phyloP scores from a whole-genome alignment of 176 grass and related monocot species.

The sorghum (Sorghum bicolor) region Sorghum_bicolor_NCBIv3 NC_012872.2:13165501-13166000 shows the following conservation, averaged over 20 bases:
- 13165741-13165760: neutral
- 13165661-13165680: conserved; percentile 90
- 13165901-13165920: conserved; percentile 90
- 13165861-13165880: conserved; percentile 70
- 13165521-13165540: conserved; percentile 81
- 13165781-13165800: neutral
- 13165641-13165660: conserved; percentile 93
- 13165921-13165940: conserved; percentile 55
- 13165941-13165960: conserved; percentile 68
- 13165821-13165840: conserved; percentile 89
- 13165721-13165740: neutral
- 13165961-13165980: neutral
- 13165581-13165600: conserved; percentile 21
- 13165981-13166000: neutral
- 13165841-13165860: conserved; percentile 96
- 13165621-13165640: conserved; percentile 89
- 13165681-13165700: conserved; percentile 94
- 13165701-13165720: conserved; percentile 42
- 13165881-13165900: conserved; percentile 90
- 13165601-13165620: conserved; percentile 88
- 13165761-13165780: neutral
- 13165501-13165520: conserved; percentile 72
- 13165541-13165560: conserved; percentile 1
- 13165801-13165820: conserved; percentile 96
- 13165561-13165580: neutral